Evolutionary conservation across 768 basidiomycete genomes (phyloP), one percentile per base, ranked within the genome.

Genomic region (Lactarius hengduanensis): DNA sequence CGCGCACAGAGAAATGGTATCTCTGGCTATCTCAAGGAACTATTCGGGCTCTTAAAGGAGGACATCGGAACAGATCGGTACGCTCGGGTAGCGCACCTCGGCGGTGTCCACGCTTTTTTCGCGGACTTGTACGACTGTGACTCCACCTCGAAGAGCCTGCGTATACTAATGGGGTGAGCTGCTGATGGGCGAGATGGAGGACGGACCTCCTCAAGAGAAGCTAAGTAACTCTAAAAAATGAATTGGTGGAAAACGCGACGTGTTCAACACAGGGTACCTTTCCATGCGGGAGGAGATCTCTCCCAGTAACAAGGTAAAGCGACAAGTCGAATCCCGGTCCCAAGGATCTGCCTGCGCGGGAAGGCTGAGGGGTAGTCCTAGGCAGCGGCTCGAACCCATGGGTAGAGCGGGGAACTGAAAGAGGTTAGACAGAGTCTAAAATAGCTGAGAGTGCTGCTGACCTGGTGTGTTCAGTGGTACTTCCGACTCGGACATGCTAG

Each of bases 101-200:
- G 83, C 82, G 0, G 94, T 96, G 67, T 95, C 93, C 0, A 83
- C 77, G 13, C 84, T 76, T 76, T 98, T 98, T 76, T 98, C 96
- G 43, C 94, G 83, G 20, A 96, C 81, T 76, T 97, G 96, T 5
- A 97, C 92, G 57, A 96, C 73, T 1, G 93, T 94, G 1, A 96
- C 94, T 2, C 94, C 95, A 11, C 95, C 95, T 73, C 85, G 79
- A 18, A 96, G 79, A 2, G 94, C 82, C 92, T 94, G 63, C 28
- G 47, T 61, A 60, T 22, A 66, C 38, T 5, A 8, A 16, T 26
- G 3, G 41, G 6, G 6, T 59, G 22, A 60, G 57, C 18, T 1
- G 4, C 30, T 56, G 38, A 59, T 10, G 11, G 1, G 6, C 2
- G 20, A 30, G n/a, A 18, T 22, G 2, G 45, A 32, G 5, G 16